Evolutionary conservation across 306 rosid genomes (phyloP).

Genomic region (Gleditsia sinensis): DNA sequence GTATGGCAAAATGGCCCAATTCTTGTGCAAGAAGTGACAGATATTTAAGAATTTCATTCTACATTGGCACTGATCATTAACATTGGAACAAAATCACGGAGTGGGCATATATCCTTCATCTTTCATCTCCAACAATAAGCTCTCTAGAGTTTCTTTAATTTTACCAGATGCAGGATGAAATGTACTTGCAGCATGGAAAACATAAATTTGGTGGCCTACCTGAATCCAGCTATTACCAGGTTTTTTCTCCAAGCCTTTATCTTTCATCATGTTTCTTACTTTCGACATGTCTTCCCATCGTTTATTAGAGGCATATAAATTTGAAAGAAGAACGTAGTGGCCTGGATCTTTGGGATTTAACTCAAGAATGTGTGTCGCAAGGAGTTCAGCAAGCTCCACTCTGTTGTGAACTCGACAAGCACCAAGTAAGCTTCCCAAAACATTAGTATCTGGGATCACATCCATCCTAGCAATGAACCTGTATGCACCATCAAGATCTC

Average conservation of each 20-base stretch:
- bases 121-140: slow-evolving; percentile 42
- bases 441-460: slow-evolving; percentile 43
- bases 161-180: slow-evolving; percentile 33
- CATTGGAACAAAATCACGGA: too few relatives aligned
- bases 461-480: slow-evolving; percentile 43
- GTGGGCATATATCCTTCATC: slow-evolving; percentile 21
- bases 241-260: slow-evolving; percentile 45
- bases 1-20: too few relatives aligned
- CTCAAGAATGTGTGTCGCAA: slow-evolving; percentile 29
- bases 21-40: too few relatives aligned
- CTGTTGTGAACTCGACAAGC: slow-evolving; percentile 53
- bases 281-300: slow-evolving; percentile 52
- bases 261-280: slow-evolving; percentile 47
- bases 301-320: slow-evolving; percentile 46
- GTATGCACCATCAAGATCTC: slow-evolving; percentile 46
- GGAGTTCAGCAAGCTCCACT: slow-evolving; percentile 44
- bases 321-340: slow-evolving; percentile 42
- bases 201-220: slow-evolving; percentile 21
- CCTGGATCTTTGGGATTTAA: slow-evolving; percentile 39
- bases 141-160: slow-evolving; percentile 44
- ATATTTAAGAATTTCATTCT: slow-evolving; percentile 17
- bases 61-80: too few relatives aligned
- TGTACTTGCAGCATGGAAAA: slow-evolving; percentile 44
- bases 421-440: slow-evolving; percentile 49
- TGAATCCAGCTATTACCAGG: slow-evolving; percentile 59